Evolutionary conservation across 768 basidiomycete genomes (phyloP), one percentile per base, ranked within the genome.

Genomic region (Pleurotus ostreatus): DNA sequence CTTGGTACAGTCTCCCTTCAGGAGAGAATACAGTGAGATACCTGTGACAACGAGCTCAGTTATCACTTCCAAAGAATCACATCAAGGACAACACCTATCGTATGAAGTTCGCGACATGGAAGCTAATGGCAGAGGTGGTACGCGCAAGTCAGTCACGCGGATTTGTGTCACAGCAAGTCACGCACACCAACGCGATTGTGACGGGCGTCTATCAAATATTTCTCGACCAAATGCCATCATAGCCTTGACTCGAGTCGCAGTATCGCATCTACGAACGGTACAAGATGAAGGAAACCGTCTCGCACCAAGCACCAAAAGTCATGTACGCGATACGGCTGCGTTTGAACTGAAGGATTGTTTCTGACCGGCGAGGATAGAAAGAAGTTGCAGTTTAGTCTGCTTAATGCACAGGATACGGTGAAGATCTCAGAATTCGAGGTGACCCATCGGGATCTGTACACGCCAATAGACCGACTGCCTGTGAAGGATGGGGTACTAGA

Each of bases 1-100:
- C 96, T 94, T 99, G 97, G 69, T 98, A 99, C 57, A 99, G 76
- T 56, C 96, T 85, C 40, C 97, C 97, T 76, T 99, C 94, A 2
- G 94, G 94, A 2, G 93, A 97, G 78, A 97, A 97, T 62, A 98
- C 92, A 23, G 96, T 98, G 45, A 98, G 85, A 73, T 92, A 98
- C 80, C 92, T 89, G 57, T 11, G 16, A 55, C 4, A 45, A 20
- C 13, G 37, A 22, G 38, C 13, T 58, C 15, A n/a, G 15, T 57
- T 16, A 60, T 22, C 18, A 11, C 6, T n/a, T n/a, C 13, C 9
- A 16, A 49, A 26, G 57, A 57, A 57, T 25, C 20, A 48, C n/a
- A 9, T 12, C 48, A 34, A 45, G 8, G 3, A 25, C 55, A 66
- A 39, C 61, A 87, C 92, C 94, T 81, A 70, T 97, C 94, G 72